A percentile compares a stretch with the other conserved stretches of the same genome.
Evolutionary conservation across 1,284 basidiomycete species (phyloP).

Genomic region (Sutorius eximius): DNA sequence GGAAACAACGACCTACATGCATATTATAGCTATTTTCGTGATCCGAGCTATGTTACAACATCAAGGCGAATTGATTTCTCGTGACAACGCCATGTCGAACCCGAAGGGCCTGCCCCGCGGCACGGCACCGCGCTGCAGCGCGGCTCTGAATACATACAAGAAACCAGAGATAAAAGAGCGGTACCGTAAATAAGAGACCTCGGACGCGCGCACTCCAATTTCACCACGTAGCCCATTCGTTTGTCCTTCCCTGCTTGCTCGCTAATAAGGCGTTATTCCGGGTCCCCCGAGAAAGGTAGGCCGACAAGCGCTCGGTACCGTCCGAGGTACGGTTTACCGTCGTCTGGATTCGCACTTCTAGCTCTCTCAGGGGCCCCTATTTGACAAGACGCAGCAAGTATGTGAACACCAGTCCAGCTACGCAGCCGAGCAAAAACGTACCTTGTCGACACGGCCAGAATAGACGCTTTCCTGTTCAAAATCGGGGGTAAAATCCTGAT

Average conservation of each 20-base stretch:
- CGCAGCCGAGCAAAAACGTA: background rate
- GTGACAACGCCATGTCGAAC: background rate
- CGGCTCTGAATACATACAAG: background rate
- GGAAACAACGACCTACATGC: background rate
- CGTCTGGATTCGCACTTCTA: slow-evolving; percentile 11
- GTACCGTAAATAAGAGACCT: background rate
- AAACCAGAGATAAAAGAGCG: background rate
- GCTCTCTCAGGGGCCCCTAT: background rate
- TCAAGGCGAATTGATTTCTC: background rate
- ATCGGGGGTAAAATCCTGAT: background rate
- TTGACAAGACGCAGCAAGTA: background rate
- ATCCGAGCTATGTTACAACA: background rate
- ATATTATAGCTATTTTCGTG: background rate
- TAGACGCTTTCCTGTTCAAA: background rate
- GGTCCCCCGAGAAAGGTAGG: background rate
- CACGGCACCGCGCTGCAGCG: background rate
- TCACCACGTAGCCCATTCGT: background rate
- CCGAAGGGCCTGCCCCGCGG: background rate
- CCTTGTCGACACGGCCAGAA: slow-evolving; percentile 3
- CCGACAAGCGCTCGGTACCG: background rate
- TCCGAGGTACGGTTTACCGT: slow-evolving; percentile 12
- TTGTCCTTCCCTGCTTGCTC: background rate
- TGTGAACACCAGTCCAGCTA: background rate
- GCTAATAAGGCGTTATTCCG: background rate
- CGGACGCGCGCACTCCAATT: too few relatives aligned